Conservation (phyloP, 768 basidiomycete genomes). For the Tulasnella sp. region DNA sequence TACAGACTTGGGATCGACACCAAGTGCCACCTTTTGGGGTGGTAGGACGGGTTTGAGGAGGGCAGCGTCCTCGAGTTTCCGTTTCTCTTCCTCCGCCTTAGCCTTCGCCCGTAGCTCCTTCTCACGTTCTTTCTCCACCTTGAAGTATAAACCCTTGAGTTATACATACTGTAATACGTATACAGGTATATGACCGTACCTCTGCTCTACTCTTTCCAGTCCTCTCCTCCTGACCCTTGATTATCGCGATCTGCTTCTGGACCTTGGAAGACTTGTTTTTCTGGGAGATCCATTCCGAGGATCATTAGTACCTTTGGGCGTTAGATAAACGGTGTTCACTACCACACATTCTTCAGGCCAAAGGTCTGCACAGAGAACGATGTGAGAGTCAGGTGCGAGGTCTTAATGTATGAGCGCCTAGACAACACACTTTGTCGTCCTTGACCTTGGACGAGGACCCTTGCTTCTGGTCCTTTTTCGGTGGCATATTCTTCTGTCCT, state of each 20-base stretch:
- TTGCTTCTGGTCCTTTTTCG: conserved; percentile 55
- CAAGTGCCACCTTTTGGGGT: conserved; percentile 80
- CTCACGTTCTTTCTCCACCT: conserved; percentile 76
- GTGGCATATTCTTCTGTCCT: conserved; percentile 50
- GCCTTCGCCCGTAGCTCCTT: conserved; percentile 65
- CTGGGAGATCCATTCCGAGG: conserved; percentile 29
- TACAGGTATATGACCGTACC: not conserved
- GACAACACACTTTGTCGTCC: conserved; percentile 62
- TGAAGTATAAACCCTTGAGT: conserved; percentile 17
- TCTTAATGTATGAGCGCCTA: conserved; percentile 14
- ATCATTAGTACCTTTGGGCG: not conserved
- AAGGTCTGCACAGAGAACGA: conserved; percentile 49
- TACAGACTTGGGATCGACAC: conserved; percentile 88
- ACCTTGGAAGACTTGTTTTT: conserved; percentile 95
- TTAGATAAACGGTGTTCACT: not conserved
- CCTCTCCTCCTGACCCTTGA: conserved; percentile 64
- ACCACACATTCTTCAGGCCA: conserved; percentile 75
- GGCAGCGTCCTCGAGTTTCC: conserved; percentile 73
- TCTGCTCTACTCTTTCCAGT: conserved; percentile 71
- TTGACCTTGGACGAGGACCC: conserved; percentile 56
- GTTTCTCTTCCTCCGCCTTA: conserved; percentile 71
- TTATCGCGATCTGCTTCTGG: conserved; percentile 68
- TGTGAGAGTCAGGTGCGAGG: conserved; percentile 23
- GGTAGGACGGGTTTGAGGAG: conserved; percentile 66
- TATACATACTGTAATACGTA: not conserved